Conservation (phyloP, 257 asterid species). For the Avicennia marina region DNA sequence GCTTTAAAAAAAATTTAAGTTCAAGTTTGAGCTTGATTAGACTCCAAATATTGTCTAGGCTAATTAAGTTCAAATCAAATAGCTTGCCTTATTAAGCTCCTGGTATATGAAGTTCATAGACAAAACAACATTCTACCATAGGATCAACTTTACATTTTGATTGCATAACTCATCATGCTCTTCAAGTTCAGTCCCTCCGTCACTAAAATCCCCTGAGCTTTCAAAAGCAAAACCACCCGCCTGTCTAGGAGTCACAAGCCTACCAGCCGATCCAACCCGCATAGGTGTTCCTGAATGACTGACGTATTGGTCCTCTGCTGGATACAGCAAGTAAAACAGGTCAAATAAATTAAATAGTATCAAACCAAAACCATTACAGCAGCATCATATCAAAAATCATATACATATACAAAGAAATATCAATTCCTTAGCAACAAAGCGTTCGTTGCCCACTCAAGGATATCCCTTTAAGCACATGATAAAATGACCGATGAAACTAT, state of each 20-base stretch:
- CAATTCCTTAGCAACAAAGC: no score
- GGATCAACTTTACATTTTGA: slow-evolving; percentile 41
- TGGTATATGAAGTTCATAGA: slow-evolving; percentile 2
- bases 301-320: neutral
- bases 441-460: no score
- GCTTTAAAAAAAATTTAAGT: no score
- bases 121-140: neutral
- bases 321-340: no score
- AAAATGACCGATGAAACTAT: neutral
- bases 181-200: slow-evolving; percentile 49
- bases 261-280: slow-evolving; percentile 63
- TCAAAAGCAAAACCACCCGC: slow-evolving; percentile 53
- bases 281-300: slow-evolving; percentile 39
- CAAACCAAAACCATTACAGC: slow-evolving; percentile 1
- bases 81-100: no score
- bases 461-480: no score
- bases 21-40: no score
- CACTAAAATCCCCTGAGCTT: slow-evolving; percentile 64
- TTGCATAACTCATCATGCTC: slow-evolving; percentile 34
- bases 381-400: neutral
- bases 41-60: no score
- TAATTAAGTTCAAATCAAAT: neutral
- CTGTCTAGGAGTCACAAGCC: slow-evolving; percentile 59
- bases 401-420: no score
- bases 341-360: no score